These are phyloP conservation scores for Lagerstroemia speciosa DNA, from an alignment of 345 rosid species.

Conservation along the genomic window DNA sequence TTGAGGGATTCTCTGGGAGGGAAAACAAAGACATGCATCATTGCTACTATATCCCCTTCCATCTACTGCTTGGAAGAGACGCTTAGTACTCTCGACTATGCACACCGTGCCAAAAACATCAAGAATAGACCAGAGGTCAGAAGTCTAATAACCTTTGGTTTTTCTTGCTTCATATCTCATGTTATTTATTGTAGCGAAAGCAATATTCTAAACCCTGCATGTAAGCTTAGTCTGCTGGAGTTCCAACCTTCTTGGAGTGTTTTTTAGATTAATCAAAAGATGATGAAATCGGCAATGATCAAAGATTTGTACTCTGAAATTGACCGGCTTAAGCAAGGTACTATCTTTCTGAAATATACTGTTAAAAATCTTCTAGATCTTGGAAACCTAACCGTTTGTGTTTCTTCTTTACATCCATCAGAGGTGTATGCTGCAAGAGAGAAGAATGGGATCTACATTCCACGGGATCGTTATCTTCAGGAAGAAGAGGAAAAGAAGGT, in stretches of 20 bases:
- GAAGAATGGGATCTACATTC: conserved; percentile 94
- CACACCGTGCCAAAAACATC: conserved; percentile 96
- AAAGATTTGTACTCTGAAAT: conserved; percentile 96
- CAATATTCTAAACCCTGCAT: neutral
- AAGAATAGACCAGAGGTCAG: conserved; percentile 96
- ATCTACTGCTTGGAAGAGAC: conserved; percentile 94
- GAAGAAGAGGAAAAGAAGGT: conserved; percentile 99
- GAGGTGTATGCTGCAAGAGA: conserved; percentile 98
- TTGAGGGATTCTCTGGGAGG: conserved; percentile 98
- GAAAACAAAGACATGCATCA: conserved; percentile 94
- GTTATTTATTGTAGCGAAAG: neutral
- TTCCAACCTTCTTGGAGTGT: neutral
- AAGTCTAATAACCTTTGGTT: neutral
- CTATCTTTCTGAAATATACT: conserved; percentile 9
- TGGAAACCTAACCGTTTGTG: neutral
- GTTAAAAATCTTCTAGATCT: neutral
- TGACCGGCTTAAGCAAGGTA: conserved; percentile 96
- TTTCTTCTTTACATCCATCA: conserved; percentile 18
- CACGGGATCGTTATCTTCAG: conserved; percentile 78
- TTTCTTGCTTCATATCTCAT: neutral
- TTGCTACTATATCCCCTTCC: conserved; percentile 95
- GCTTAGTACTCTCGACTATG: conserved; percentile 93
- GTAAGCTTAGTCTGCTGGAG: neutral
- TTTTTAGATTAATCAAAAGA: conserved; percentile 89
- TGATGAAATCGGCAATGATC: conserved; percentile 98